A percentile compares a stretch with the other conserved stretches of the same genome.
These are phyloP conservation scores for Prunus dulcis DNA, from an alignment of 306 rosid genomes.

Conservation along the genomic window DNA sequence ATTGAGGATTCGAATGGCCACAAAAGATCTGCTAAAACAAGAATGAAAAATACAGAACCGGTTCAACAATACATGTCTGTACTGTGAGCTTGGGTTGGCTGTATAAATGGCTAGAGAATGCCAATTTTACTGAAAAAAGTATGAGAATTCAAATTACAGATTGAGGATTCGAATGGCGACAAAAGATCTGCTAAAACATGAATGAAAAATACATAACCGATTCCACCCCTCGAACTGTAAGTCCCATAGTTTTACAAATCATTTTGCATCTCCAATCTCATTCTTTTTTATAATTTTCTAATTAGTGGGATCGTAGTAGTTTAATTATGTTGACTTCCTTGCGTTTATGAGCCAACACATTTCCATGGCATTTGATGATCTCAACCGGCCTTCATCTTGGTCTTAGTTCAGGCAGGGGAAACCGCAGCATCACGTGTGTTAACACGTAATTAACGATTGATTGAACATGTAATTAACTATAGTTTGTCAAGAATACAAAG, in stretches of 20 bases:
- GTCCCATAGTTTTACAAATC: neutral
- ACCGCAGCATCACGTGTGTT: neutral
- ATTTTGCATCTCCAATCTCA: neutral
- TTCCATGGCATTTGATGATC: neutral
- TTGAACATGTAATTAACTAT: neutral
- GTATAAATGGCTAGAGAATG: too few relatives aligned
- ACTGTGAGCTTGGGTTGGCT: too few relatives aligned
- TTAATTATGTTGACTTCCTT: neutral
- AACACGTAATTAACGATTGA: constrained; percentile 1
- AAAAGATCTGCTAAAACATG: too few relatives aligned
- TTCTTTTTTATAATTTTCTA: neutral
- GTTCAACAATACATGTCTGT: too few relatives aligned
- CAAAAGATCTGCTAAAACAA: too few relatives aligned
- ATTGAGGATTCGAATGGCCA: too few relatives aligned
- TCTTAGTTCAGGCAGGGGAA: neutral
- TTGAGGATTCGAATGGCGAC: too few relatives aligned
- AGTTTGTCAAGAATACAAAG: neutral
- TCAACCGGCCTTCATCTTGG: neutral
- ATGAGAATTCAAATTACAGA: too few relatives aligned
- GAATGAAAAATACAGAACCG: too few relatives aligned
- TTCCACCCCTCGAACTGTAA: neutral
- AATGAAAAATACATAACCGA: too few relatives aligned
- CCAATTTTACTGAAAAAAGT: too few relatives aligned
- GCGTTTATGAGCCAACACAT: constrained; percentile 1
- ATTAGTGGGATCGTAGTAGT: neutral